Evolutionary conservation across 176 grass and related monocot genomes (phyloP).

Genomic region (Oryza punctata): DNA sequence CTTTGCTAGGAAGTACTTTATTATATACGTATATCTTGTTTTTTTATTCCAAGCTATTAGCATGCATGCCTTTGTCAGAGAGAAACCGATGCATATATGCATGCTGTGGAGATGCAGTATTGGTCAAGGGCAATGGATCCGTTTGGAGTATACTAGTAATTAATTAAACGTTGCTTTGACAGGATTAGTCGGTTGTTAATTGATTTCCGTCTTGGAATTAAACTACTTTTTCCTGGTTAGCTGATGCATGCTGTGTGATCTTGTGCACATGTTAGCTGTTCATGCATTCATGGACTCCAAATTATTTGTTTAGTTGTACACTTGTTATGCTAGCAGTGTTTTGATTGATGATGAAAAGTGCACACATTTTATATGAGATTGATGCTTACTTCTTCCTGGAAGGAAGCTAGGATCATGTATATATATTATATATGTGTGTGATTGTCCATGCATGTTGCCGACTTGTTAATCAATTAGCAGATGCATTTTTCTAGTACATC

Average conservation of each 20-base stretch:
- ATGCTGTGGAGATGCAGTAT: neutral
- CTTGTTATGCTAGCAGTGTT: neutral
- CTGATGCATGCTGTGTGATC: neutral
- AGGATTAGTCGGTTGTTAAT: neutral
- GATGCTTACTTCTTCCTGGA: neutral
- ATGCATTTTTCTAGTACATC: neutral
- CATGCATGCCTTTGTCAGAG: neutral
- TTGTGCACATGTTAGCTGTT: neutral
- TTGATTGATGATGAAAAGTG: neutral
- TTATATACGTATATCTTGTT: neutral
- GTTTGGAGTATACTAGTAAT: neutral
- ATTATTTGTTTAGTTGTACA: neutral
- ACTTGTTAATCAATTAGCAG: neutral
- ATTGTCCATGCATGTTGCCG: neutral
- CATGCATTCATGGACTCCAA: neutral
- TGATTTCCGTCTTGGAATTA: conserved; percentile 7
- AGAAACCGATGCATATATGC: neutral
- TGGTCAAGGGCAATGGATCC: neutral
- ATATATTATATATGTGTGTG: neutral
- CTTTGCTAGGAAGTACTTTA: neutral
- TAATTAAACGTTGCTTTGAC: conserved; percentile 2
- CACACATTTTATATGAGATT: neutral
- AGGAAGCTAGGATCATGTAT: neutral
- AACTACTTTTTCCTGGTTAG: neutral
- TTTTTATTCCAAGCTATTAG: neutral